phyloP scores from a whole-genome alignment of 1,139 yeast species.

The Lodderomyces elongisporus region DNA sequence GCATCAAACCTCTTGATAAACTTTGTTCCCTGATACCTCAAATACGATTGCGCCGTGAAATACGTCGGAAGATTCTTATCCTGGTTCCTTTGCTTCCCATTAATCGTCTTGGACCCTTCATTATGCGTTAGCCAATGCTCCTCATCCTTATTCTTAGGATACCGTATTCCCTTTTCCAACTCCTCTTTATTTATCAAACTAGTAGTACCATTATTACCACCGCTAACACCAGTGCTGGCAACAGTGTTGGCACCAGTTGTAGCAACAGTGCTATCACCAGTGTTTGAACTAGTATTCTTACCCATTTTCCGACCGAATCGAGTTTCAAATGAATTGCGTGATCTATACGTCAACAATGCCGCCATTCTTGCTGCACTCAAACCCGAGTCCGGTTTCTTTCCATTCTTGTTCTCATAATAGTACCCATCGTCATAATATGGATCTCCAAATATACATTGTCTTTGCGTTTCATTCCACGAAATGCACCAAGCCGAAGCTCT shows the following conservation, averaged over 20 bases:
- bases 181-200: too few species aligned
- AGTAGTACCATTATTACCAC: too few species aligned
- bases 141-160: conserved; percentile 41
- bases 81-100: conserved; percentile 15
- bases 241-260: background rate
- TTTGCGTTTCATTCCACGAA: conserved; percentile 97
- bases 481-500: conserved; percentile 98
- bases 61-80: conserved; percentile 65
- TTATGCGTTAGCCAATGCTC: conserved; percentile 44
- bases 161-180: conserved; percentile 20
- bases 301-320: conserved; percentile 74
- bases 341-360: conserved; percentile 86
- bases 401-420: conserved; percentile 53
- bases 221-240: background rate
- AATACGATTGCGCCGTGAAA: conserved; percentile 91
- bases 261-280: conserved; percentile 2
- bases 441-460: conserved; percentile 92
- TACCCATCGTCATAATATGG: conserved; percentile 91
- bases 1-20: conserved; percentile 90
- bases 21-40: conserved; percentile 89
- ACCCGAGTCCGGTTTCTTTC: conserved; percentile 70
- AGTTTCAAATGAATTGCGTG: conserved; percentile 85
- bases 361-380: conserved; percentile 97
- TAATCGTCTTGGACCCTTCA: conserved; percentile 31
- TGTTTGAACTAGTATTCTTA: conserved; percentile 2